Evolutionary conservation across 805 yeast species (phyloP).

Genomic region (Grigorovia transvaalensis): DNA sequence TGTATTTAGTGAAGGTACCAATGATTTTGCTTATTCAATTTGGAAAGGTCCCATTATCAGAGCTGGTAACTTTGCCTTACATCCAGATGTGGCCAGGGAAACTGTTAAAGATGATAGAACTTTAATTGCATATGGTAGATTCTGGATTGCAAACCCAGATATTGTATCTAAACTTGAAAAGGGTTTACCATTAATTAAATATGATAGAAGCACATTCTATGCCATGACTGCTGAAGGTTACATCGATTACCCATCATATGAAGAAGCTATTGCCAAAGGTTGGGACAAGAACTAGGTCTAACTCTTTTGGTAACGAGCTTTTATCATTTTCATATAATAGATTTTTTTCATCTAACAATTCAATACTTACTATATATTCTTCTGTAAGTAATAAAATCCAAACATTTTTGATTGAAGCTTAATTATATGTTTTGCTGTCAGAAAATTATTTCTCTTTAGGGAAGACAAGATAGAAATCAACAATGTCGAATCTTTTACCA

Average conservation of each 20-base stretch:
- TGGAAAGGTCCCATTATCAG: slow-evolving; percentile 40
- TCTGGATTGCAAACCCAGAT: slow-evolving; percentile 47
- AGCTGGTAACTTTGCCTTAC: no score
- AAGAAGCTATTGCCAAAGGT: slow-evolving; percentile 18
- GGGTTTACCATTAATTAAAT: slow-evolving; percentile 32
- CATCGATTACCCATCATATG: slow-evolving; percentile 33
- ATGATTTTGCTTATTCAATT: slow-evolving; percentile 31
- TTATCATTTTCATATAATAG: no score
- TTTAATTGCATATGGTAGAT: slow-evolving; percentile 36
- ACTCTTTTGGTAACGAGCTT: no score
- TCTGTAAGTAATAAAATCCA: no score
- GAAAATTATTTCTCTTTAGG: no score
- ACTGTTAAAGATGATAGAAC: slow-evolving; percentile 34
- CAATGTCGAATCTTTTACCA: no score
- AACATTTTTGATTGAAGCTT: no score
- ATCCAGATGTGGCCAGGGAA: slow-evolving; percentile 19
- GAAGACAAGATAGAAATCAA: no score
- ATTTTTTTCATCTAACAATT: no score
- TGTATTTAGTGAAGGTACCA: slow-evolving; percentile 22
- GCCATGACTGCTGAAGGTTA: slow-evolving; percentile 31
- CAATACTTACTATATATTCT: no score
- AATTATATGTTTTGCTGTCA: no score
- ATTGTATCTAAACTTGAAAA: slow-evolving; percentile 36
- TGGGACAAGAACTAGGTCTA: neutral
- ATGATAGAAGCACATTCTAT: slow-evolving; percentile 43